Percentiles rank a stretch among this genome's conserved stretches.
Evolutionary conservation across 257 asterid genomes (phyloP).

Genomic region (Galeopsis tetrahit): DNA sequence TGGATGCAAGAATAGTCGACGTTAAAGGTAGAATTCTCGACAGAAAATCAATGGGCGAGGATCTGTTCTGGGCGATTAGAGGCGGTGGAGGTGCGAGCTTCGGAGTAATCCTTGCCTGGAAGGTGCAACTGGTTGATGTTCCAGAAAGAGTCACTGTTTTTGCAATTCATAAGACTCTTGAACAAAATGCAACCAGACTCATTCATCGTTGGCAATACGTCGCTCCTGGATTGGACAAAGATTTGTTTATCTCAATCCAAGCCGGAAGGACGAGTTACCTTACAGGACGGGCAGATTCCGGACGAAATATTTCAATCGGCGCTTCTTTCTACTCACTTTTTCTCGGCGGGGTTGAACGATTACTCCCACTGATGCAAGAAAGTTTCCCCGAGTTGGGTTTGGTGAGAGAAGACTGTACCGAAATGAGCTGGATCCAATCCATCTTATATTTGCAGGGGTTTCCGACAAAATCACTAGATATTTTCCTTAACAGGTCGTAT

Average conservation of each 20-base stretch:
- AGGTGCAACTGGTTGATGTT: conserved; percentile 18
- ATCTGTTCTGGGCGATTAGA: too few species aligned
- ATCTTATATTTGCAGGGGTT: neutral
- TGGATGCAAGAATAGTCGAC: too few species aligned
- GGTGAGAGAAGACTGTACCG: conserved; percentile 26
- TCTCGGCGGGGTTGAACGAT: conserved; percentile 24
- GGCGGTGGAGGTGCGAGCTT: too few species aligned
- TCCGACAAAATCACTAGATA: neutral
- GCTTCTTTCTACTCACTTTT: conserved; percentile 19
- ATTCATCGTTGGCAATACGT: conserved; percentile 17
- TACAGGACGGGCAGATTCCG: neutral
- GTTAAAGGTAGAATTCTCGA: too few species aligned
- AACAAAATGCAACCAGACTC: conserved; percentile 5
- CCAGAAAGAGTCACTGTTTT: conserved; percentile 22
- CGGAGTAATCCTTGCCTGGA: too few species aligned
- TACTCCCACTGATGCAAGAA: conserved; percentile 28
- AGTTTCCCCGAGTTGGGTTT: conserved; percentile 30
- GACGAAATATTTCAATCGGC: neutral
- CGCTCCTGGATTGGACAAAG: neutral
- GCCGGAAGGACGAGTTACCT: neutral
- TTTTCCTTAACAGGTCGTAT: conserved; percentile 5
- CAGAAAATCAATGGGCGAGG: too few species aligned
- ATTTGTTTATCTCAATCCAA: neutral
- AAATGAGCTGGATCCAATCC: conserved; percentile 30
- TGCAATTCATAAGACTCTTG: neutral